Conservation (phyloP, 106 monocot genomes). For the Allium cepa region DNA sequence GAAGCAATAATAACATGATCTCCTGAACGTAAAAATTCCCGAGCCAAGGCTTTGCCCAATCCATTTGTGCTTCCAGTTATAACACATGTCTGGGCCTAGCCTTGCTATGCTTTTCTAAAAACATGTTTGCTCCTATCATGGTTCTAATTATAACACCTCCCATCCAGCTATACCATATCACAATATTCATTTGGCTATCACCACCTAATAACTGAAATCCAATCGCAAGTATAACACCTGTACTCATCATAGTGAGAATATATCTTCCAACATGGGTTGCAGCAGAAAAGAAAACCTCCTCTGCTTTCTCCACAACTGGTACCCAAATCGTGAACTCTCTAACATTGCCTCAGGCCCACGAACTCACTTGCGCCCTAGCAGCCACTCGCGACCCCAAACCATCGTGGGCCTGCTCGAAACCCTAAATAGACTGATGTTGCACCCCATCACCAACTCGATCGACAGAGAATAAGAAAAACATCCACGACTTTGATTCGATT, state of each 20-base stretch:
- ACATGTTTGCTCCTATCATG: slow-evolving; percentile 90
- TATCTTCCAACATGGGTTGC: slow-evolving; percentile 79
- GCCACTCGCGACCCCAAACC: too few relatives aligned
- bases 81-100: slow-evolving; percentile 95
- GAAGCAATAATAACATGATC: slow-evolving; percentile 93
- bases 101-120: slow-evolving; percentile 86
- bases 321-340: slow-evolving; percentile 40
- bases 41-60: slow-evolving; percentile 92
- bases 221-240: slow-evolving; percentile 78
- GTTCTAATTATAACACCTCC: slow-evolving; percentile 93
- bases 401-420: too few relatives aligned
- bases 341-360: too few relatives aligned
- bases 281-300: slow-evolving; percentile 86
- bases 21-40: slow-evolving; percentile 97
- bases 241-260: slow-evolving; percentile 94
- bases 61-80: slow-evolving; percentile 96
- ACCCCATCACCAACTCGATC: too few relatives aligned
- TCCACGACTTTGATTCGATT: too few relatives aligned
- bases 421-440: too few relatives aligned
- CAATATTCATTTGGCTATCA: slow-evolving; percentile 72
- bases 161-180: slow-evolving; percentile 99
- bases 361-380: too few relatives aligned
- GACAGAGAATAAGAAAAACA: too few relatives aligned
- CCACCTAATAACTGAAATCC: slow-evolving; percentile 98
- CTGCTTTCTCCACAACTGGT: slow-evolving; percentile 66